Base-by-base conservation (phyloP, 2,329 filamentous ascomycete genomes). In the Immersiporthe knoxdaviesiana region DNA sequence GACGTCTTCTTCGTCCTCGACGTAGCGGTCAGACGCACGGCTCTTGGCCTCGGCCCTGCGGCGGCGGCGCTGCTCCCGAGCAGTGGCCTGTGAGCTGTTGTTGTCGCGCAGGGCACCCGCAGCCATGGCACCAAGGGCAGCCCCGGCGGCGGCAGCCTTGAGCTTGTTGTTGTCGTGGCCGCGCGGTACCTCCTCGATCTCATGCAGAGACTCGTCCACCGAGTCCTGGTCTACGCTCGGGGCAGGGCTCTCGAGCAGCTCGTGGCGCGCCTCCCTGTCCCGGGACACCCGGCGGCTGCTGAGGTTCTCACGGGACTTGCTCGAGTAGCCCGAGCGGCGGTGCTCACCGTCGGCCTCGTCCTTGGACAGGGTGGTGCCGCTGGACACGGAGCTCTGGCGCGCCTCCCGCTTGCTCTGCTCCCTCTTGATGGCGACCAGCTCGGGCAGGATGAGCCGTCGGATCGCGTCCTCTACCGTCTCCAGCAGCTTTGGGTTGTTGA, bases 391-490 rank as follows among this genome's bases (percentile, higher is more conserved):
- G 69, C 90, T 90, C 67, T 88, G 88, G 14, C 88, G 88, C 74
- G 89, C 91, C 72, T 91, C 87, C 72, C 91, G 89, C 72, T 91
- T 91, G 78, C 92, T 94, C 78, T 95, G 92, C 76, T 97, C 94
- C 75, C 94, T 90, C 79, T 97, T 97, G 67, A 99, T 84, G 12
- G 94, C 93, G 74, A 93, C 95, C 59, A 99, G 84, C 79, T 99
- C 95, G 0, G 96, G 96, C 2, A 99, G 82, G 66, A 97, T 97
- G 63, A 97, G 85, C 63, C 94, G 88, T 72, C 93, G 90, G 76
- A 97, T 97, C 18, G 94, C 94, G 80, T 97, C 94, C 80, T 97
- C 94, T 3, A 97, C 94, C 0, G 94, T 96, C 75, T 96, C 92
- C 2, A 97, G 85, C 1, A 97, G 82, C 77, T 93, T 96, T 0